Conservation (phyloP, 2,329 filamentous ascomycete species). For the Colletotrichum tofieldiae region DNA sequence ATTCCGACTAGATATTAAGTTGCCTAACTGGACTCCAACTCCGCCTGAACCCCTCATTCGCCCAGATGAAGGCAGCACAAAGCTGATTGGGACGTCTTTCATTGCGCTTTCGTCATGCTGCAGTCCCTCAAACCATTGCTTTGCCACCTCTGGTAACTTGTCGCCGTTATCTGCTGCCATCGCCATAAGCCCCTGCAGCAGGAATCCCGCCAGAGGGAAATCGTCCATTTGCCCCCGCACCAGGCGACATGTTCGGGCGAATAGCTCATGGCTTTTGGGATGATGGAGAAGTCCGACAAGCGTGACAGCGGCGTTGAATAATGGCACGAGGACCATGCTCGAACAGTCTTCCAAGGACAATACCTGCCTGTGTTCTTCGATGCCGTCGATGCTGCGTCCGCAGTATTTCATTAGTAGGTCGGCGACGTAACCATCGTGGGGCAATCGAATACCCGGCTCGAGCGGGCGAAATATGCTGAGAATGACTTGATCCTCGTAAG, state of each 20-base stretch:
- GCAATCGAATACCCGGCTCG: neutral
- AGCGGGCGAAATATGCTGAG: slow-evolving; percentile 8
- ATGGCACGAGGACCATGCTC: neutral
- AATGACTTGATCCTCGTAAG: slow-evolving; percentile 1
- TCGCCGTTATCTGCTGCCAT: neutral
- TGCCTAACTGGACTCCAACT: neutral
- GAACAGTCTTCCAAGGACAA: neutral
- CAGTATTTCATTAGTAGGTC: slow-evolving; percentile 24
- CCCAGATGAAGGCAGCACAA: neutral
- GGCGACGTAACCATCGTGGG: neutral
- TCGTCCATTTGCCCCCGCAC: slow-evolving; percentile 1
- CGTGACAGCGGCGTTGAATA: slow-evolving; percentile 9
- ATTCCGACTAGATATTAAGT: neutral
- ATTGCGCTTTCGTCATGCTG: neutral
- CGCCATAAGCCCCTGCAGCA: slow-evolving; percentile 7
- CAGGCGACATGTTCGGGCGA: slow-evolving; percentile 3
- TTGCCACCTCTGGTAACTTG: neutral
- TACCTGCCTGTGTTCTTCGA: neutral
- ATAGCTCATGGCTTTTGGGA: neutral
- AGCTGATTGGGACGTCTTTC: slow-evolving; percentile 18
- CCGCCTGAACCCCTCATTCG: neutral
- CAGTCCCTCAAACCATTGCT: neutral
- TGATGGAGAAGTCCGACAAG: neutral
- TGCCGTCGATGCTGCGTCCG: slow-evolving; percentile 36
- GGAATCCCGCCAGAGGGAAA: neutral